Conservation (phyloP, 192 early-diverging fungal genomes). For the Umbelopsis ramanniana region DNA sequence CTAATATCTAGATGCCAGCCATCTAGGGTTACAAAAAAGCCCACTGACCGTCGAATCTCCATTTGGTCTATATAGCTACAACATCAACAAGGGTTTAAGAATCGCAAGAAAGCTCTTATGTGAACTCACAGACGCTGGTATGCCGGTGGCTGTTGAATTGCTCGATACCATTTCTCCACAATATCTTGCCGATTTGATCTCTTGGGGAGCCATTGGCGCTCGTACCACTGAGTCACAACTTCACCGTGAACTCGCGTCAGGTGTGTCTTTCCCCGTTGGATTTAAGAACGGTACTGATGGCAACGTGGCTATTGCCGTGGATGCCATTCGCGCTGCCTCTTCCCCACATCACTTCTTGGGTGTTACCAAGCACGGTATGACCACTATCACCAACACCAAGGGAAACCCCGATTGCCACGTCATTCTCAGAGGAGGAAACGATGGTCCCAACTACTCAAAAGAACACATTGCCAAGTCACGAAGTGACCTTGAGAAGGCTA, state of each 20-base stretch:
- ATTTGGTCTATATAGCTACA: conserved; percentile 59
- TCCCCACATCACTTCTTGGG: conserved; percentile 91
- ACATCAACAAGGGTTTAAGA: conserved; percentile 96
- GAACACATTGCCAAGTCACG: conserved; percentile 61
- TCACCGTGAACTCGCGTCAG: conserved; percentile 93
- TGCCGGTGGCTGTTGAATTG: conserved; percentile 89
- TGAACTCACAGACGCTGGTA: conserved; percentile 79
- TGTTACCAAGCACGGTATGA: conserved; percentile 93
- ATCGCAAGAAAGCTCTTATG: conserved; percentile 81
- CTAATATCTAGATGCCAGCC: conserved; percentile 10
- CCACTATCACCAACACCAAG: conserved; percentile 85
- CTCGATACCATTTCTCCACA: conserved; percentile 97
- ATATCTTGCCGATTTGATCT: conserved; percentile 90
- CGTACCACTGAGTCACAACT: conserved; percentile 96
- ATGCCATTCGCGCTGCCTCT: conserved; percentile 73
- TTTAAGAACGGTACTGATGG: conserved; percentile 99
- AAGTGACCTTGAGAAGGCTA: conserved; percentile 65
- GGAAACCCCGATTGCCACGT: conserved; percentile 88
- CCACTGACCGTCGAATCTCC: not conserved
- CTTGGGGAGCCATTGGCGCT: conserved; percentile 98
- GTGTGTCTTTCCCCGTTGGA: conserved; percentile 94
- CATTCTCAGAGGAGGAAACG: conserved; percentile 88
- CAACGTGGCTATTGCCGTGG: conserved; percentile 73
- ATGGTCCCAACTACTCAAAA: conserved; percentile 86
- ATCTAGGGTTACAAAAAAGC: not conserved